Evolutionary conservation across 176 grass and related monocot genomes (phyloP).

Genomic region (Echinochloa phyllopogon): DNA sequence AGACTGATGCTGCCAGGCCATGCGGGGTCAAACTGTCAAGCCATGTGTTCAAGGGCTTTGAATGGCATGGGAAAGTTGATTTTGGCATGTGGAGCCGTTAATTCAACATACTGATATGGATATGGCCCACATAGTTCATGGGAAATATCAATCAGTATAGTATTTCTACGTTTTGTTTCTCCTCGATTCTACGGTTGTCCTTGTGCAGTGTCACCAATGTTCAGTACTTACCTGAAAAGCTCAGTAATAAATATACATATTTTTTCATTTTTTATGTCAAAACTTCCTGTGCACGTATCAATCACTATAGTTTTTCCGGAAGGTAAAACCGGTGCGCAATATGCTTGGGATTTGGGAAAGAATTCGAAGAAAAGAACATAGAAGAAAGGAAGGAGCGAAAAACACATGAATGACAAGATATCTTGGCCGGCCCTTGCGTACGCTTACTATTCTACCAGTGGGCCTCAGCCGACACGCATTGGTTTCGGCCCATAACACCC

Average conservation of each 20-base stretch:
- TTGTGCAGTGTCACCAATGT: neutral
- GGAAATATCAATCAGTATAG: no score
- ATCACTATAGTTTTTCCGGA: neutral
- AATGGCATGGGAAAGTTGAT: neutral
- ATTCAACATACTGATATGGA: neutral
- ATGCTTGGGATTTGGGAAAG: neutral
- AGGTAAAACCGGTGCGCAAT: neutral
- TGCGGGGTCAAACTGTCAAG: neutral
- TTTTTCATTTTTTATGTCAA: neutral
- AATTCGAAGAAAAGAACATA: neutral
- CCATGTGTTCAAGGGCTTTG: constrained; percentile 1
- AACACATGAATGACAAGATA: no score
- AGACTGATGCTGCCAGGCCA: no score
- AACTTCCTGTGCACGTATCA: neutral
- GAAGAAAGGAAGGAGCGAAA: no score
- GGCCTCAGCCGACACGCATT: neutral
- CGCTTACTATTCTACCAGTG: neutral
- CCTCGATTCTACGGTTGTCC: neutral
- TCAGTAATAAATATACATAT: neutral
- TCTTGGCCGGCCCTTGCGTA: neutral
- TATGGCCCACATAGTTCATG: no score
- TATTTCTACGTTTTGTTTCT: neutral
- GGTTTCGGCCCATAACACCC: neutral
- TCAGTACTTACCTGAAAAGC: neutral
- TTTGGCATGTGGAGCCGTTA: neutral